A percentile compares a stretch with the other conserved stretches of the same genome.
These are phyloP conservation scores for Sambucus nigra DNA, from an alignment of 129 eudicot species.

Conservation along the genomic window DNA sequence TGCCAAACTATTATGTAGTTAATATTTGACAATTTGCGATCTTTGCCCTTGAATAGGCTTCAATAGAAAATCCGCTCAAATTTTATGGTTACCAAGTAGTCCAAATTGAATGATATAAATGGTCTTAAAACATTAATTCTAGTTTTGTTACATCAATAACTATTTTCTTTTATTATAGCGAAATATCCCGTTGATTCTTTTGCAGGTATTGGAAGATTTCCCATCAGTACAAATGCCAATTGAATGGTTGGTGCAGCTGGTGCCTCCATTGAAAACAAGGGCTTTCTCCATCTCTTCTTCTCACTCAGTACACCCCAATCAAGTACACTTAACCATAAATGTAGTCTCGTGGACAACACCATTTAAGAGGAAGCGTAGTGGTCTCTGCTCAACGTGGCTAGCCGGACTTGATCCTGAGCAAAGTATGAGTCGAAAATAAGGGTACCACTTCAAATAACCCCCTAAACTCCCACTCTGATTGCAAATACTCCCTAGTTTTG, in stretches of 20 bases:
- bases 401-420: constrained; percentile 71
- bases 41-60: no score
- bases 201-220: constrained; percentile 85
- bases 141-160: neutral
- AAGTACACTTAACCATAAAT: constrained; percentile 84
- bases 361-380: constrained; percentile 71
- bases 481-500: no score
- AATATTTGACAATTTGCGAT: no score
- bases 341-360: constrained; percentile 91
- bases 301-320: constrained; percentile 65
- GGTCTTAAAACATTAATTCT: no score
- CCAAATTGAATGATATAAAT: no score
- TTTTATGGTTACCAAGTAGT: no score
- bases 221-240: constrained; percentile 92
- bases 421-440: constrained; percentile 26
- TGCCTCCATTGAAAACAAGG: constrained; percentile 73
- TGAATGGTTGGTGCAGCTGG: constrained; percentile 91
- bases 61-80: no score
- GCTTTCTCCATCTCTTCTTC: constrained; percentile 92
- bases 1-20: no score
- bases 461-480: no score
- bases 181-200: no score
- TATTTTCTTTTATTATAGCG: no score
- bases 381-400: constrained; percentile 93
- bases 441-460: neutral